Conservation (phyloP, 441 rosid species). For the Breynia disticha region DNA sequence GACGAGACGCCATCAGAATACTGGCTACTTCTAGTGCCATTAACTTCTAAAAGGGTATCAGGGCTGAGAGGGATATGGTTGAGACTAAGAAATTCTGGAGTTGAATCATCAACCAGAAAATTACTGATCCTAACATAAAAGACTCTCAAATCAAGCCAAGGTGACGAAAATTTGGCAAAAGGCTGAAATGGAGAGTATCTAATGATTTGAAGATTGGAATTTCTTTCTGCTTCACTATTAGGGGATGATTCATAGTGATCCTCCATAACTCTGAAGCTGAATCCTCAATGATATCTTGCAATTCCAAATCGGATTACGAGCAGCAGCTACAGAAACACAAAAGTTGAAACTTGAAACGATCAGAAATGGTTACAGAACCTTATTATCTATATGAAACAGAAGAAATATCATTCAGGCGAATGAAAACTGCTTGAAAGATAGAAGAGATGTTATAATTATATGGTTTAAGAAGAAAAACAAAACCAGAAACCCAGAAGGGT, state of each 20-base stretch:
- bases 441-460: neutral
- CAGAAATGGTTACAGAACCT: neutral
- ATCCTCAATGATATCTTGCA: slow-evolving; percentile 29
- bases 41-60: slow-evolving; percentile 64
- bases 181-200: slow-evolving; percentile 49
- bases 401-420: slow-evolving; percentile 1
- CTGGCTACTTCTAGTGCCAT: slow-evolving; percentile 46
- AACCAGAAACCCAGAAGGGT: slow-evolving; percentile 12
- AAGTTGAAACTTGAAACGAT: slow-evolving; percentile 11
- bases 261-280: slow-evolving; percentile 32
- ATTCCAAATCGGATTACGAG: slow-evolving; percentile 14
- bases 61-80: slow-evolving; percentile 59
- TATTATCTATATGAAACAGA: neutral
- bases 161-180: slow-evolving; percentile 25
- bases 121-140: slow-evolving; percentile 73
- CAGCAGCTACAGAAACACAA: slow-evolving; percentile 13
- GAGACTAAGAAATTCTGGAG: slow-evolving; percentile 59
- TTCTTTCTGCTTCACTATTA: slow-evolving; percentile 23
- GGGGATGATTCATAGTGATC: slow-evolving; percentile 27
- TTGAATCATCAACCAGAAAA: slow-evolving; percentile 48
- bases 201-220: slow-evolving; percentile 36
- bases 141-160: slow-evolving; percentile 78
- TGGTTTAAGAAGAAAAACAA: slow-evolving; percentile 2
- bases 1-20: slow-evolving; percentile 48
- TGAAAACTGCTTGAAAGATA: neutral